phyloP scores from a whole-genome alignment of 495 filamentous ascomycete genomes.

The Elaphomyces granulatus region DNA sequence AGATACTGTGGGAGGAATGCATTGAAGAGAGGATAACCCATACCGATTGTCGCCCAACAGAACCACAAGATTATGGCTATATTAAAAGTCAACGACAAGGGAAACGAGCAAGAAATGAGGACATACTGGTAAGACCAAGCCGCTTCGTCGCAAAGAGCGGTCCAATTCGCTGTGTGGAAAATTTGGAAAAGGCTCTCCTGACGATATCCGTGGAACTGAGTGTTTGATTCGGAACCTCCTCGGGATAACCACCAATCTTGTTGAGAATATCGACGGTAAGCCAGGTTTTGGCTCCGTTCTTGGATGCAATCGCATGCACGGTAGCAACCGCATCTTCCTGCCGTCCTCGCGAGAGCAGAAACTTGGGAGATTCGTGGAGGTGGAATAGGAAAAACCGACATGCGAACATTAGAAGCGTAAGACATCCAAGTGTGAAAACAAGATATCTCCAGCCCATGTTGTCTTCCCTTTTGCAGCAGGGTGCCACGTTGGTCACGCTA shows the following conservation, averaged over 20 bases:
- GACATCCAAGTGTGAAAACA: constrained; percentile 50
- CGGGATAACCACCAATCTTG: constrained; percentile 36
- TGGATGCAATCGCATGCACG: constrained; percentile 45
- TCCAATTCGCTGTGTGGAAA: constrained; percentile 38
- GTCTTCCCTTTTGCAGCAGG: constrained; percentile 39
- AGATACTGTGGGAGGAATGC: constrained; percentile 47
- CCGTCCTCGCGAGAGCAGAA: constrained; percentile 52
- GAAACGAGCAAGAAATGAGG: background rate
- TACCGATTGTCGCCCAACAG: constrained; percentile 43
- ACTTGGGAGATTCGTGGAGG: constrained; percentile 73
- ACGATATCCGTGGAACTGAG: constrained; percentile 33
- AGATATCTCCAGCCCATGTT: constrained; percentile 84
- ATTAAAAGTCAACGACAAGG: background rate
- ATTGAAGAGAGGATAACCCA: constrained; percentile 46
- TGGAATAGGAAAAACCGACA: constrained; percentile 64
- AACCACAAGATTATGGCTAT: constrained; percentile 39
- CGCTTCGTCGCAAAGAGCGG: constrained; percentile 40
- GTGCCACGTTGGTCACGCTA: constrained; percentile 17
- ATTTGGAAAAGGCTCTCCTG: constrained; percentile 37
- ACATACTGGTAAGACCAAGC: constrained; percentile 32
- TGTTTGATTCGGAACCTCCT: constrained; percentile 18
- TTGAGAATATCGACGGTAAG: constrained; percentile 38
- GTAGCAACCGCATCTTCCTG: constrained; percentile 60
- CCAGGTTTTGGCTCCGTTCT: constrained; percentile 39
- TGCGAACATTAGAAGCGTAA: constrained; percentile 56